Conservation (phyloP, 257 asterid genomes). For the Ocimum tenuiflorum region DNA sequence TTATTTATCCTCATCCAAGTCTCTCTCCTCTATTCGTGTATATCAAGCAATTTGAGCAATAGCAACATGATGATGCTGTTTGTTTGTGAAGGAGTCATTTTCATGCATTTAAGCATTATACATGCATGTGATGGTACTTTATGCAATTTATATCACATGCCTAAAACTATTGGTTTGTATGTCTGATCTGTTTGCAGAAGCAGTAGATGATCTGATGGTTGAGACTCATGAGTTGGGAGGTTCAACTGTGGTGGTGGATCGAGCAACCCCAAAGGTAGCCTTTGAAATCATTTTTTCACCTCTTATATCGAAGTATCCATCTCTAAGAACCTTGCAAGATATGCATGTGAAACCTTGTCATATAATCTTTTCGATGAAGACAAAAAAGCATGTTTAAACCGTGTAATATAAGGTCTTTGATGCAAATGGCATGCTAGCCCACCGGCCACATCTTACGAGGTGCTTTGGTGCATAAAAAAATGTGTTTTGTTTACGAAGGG, state of each 20-base stretch:
- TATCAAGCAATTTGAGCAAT: neutral
- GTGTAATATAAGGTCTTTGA: neutral
- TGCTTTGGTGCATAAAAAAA: neutral
- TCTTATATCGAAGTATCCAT: neutral
- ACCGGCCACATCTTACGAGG: neutral
- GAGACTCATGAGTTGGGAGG: slow-evolving; percentile 95
- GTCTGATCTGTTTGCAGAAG: slow-evolving; percentile 45
- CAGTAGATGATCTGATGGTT: slow-evolving; percentile 92
- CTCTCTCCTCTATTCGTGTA: no score
- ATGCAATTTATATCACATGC: neutral
- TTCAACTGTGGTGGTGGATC: slow-evolving; percentile 83
- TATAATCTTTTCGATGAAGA: neutral
- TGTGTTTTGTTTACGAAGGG: neutral
- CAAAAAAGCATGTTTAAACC: neutral
- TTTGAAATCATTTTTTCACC: neutral
- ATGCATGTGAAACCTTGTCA: neutral
- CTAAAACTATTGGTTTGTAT: neutral
- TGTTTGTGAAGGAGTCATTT: neutral
- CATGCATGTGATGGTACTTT: slow-evolving; percentile 9
- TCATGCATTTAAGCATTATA: neutral
- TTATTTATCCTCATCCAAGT: no score
- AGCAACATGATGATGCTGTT: neutral
- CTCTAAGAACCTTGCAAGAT: neutral
- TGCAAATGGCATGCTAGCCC: neutral
- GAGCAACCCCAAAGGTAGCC: slow-evolving; percentile 92